A percentile compares a stretch with the other conserved stretches of the same genome.
Evolutionary conservation across 805 yeast genomes (phyloP).

Genomic region (Candida qinlingensis): DNA sequence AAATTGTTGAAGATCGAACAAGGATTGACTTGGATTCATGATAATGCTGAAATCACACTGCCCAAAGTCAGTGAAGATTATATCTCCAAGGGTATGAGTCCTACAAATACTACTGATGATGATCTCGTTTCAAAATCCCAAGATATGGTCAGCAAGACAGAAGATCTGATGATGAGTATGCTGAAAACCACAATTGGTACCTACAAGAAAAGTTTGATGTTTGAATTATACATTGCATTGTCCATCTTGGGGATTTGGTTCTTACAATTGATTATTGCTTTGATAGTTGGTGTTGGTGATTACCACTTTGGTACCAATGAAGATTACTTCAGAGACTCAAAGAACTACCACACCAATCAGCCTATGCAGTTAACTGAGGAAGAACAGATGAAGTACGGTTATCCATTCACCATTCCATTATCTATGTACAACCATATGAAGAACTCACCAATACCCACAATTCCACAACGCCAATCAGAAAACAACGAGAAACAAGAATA

Average conservation of each 20-base stretch:
- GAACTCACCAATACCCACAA: background rate
- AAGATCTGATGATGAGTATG: constrained; percentile 21
- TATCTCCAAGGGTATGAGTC: constrained; percentile 18
- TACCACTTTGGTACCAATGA: background rate
- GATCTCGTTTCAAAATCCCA: constrained; percentile 5
- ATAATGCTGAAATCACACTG: constrained; percentile 51
- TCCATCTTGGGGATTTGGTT: constrained; percentile 45
- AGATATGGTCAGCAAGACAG: constrained; percentile 17
- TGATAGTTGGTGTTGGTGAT: constrained; percentile 9
- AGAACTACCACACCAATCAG: constrained; percentile 9
- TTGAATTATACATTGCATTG: constrained; percentile 44
- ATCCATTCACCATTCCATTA: constrained; percentile 15
- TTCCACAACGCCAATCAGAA: background rate
- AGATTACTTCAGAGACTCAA: background rate
- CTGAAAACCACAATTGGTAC: constrained; percentile 26
- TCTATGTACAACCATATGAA: background rate
- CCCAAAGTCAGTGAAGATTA: constrained; percentile 44
- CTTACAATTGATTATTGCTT: constrained; percentile 37
- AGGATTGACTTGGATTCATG: constrained; percentile 76
- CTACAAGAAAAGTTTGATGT: constrained; percentile 32
- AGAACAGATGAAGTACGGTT: constrained; percentile 16
- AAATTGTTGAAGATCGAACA: constrained; percentile 60
- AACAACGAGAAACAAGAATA: background rate
- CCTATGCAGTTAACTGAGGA: constrained; percentile 17
- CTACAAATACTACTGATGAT: constrained; percentile 4